Evolutionary conservation across 1,284 basidiomycete species (phyloP).

Genomic region (Ganoderma meredithae): DNA sequence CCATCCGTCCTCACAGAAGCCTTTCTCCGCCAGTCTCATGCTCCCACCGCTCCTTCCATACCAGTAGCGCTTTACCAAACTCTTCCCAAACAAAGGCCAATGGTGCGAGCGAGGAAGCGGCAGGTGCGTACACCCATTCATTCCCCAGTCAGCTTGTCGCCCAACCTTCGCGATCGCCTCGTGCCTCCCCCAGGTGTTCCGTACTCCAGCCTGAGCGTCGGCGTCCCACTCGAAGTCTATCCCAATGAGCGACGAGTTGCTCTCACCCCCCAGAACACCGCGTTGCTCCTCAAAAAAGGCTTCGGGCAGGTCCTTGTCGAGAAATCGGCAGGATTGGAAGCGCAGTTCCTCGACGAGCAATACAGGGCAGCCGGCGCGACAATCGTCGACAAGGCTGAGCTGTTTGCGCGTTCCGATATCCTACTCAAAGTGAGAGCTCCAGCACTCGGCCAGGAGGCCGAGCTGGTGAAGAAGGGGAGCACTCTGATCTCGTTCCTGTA

Average conservation of each 20-base stretch:
- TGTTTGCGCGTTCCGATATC: constrained; percentile 74
- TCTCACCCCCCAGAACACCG: constrained; percentile 79
- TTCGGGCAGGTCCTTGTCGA: constrained; percentile 78
- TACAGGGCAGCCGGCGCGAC: constrained; percentile 82
- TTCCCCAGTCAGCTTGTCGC: constrained; percentile 9
- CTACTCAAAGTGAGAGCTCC: constrained; percentile 86
- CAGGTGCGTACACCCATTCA: constrained; percentile 31
- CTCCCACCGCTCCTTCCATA: constrained; percentile 38
- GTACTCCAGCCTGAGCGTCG: constrained; percentile 79
- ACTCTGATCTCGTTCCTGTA: constrained; percentile 87
- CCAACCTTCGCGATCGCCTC: constrained; percentile 12
- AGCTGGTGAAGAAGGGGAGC: constrained; percentile 69
- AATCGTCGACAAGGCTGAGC: constrained; percentile 68
- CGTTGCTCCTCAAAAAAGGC: constrained; percentile 81
- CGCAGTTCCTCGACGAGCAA: constrained; percentile 82
- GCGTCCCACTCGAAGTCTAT: constrained; percentile 78
- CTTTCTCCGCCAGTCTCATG: constrained; percentile 32
- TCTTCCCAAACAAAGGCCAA: constrained; percentile 29
- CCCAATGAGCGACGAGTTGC: constrained; percentile 82
- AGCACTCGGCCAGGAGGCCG: constrained; percentile 63
- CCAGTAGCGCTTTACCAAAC: constrained; percentile 31
- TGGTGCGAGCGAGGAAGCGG: constrained; percentile 30
- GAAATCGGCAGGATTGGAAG: constrained; percentile 70
- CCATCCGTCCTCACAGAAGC: constrained; percentile 19
- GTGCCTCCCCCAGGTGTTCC: constrained; percentile 56